phyloP scores from a whole-genome alignment of 2,329 filamentous ascomycete genomes.

The Hypomyces perniciosus region DNA sequence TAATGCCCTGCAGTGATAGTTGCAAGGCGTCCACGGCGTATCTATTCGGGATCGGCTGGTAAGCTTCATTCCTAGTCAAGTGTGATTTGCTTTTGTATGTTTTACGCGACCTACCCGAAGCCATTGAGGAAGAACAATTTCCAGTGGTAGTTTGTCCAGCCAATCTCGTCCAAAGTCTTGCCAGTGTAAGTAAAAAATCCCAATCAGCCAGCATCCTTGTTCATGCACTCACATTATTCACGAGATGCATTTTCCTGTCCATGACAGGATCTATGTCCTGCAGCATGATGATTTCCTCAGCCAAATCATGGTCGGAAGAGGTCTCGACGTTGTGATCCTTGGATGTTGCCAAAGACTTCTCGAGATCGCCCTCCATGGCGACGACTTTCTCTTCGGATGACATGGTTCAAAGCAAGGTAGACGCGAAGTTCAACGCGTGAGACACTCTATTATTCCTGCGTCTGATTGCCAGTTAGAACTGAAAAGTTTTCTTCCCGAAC shows the following conservation, averaged over 20 bases:
- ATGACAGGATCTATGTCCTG: slow-evolving; percentile 8
- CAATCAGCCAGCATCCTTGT: neutral
- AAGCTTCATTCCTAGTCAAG: neutral
- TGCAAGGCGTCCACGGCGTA: slow-evolving; percentile 44
- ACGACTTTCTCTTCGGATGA: neutral
- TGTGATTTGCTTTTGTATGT: neutral
- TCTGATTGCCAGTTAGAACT: too few relatives aligned
- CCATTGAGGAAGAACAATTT: slow-evolving; percentile 35
- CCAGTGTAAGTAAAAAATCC: slow-evolving; percentile 3
- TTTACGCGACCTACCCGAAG: slow-evolving; percentile 36
- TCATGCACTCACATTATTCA: slow-evolving; percentile 13
- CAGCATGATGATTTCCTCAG: slow-evolving; percentile 5
- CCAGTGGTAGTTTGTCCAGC: slow-evolving; percentile 45
- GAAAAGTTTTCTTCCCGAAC: too few relatives aligned
- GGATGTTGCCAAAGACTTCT: neutral
- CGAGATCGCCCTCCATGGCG: neutral
- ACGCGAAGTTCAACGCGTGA: too few relatives aligned
- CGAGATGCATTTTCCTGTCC: slow-evolving; percentile 13
- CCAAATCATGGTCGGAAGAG: neutral
- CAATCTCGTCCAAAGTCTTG: slow-evolving; percentile 42
- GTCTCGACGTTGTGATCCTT: neutral
- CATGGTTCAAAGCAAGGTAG: too few relatives aligned
- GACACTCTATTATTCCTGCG: too few relatives aligned
- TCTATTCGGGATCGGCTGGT: neutral
- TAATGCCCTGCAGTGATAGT: slow-evolving; percentile 53